Evolutionary conservation across 2,329 filamentous ascomycete species (phyloP).

Genomic region (Diaporthe caulivora): DNA sequence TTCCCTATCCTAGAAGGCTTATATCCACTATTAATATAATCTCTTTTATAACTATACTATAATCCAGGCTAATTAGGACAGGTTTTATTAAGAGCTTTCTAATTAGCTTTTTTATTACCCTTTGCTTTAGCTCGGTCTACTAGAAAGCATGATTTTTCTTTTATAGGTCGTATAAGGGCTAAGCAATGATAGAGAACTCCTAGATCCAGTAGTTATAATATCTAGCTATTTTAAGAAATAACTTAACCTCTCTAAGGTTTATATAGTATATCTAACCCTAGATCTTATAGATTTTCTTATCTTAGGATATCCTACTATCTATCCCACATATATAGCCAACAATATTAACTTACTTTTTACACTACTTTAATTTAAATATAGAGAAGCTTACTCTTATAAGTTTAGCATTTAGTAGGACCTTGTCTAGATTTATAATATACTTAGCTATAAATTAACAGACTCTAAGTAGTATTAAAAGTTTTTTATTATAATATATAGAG

Average conservation of each 20-base stretch:
- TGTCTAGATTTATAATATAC: neutral
- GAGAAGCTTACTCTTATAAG: neutral
- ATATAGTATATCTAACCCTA: neutral
- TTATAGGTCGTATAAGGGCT: no score
- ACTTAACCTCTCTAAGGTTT: no score
- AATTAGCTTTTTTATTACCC: no score
- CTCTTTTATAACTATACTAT: neutral
- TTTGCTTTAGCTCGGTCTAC: no score
- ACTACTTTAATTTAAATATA: neutral
- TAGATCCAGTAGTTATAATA: no score
- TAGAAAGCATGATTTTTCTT: no score
- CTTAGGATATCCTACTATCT: neutral
- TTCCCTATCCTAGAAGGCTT: neutral
- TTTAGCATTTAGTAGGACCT: neutral
- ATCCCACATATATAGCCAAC: neutral
- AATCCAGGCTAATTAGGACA: neutral
- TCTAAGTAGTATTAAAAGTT: neutral
- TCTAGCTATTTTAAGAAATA: no score
- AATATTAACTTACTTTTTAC: neutral
- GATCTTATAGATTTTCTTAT: neutral
- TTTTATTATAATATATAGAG: neutral
- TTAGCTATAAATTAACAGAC: neutral
- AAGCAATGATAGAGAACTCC: no score
- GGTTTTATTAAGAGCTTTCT: neutral
- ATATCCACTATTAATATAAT: neutral